Conservation (phyloP, 106 monocot species). For the Allium cepa region DNA sequence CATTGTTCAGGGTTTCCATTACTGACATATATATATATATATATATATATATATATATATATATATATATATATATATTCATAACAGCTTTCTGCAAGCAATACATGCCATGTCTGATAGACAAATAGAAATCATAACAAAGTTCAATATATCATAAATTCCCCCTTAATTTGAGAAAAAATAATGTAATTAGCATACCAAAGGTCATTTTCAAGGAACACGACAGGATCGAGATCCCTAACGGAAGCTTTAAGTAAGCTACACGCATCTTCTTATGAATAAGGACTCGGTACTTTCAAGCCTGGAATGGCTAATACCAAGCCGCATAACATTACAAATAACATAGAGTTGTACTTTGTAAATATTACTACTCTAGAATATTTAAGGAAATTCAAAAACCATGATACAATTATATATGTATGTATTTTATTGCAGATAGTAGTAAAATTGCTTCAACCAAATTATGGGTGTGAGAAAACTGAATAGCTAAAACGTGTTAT, state of each 20-base stretch:
- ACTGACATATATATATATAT: constrained; percentile 81
- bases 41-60: too few relatives aligned
- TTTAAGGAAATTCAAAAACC: neutral
- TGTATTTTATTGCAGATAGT: neutral
- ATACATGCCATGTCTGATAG: constrained; percentile 79
- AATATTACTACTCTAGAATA: too few relatives aligned
- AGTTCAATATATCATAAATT: neutral
- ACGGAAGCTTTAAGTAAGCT: constrained; percentile 92
- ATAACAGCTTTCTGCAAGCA: constrained; percentile 78
- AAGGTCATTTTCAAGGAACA: constrained; percentile 90
- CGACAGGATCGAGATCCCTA: constrained; percentile 91
- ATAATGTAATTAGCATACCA: constrained; percentile 34
- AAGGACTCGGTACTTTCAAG: constrained; percentile 69
- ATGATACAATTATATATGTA: neutral
- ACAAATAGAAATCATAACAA: neutral
- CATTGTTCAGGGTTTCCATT: constrained; percentile 95
- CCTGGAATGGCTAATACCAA: constrained; percentile 89
- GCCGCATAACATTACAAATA: constrained; percentile 79
- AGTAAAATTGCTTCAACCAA: neutral
- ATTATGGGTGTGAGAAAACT: too few relatives aligned
- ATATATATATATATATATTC: too few relatives aligned
- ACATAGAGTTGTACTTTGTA: neutral
- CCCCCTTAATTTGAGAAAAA: neutral
- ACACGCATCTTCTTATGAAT: constrained; percentile 91
- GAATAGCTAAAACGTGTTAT: too few relatives aligned